phyloP scores from a whole-genome alignment of 306 rosid species.

The Vigna mungo region DNA sequence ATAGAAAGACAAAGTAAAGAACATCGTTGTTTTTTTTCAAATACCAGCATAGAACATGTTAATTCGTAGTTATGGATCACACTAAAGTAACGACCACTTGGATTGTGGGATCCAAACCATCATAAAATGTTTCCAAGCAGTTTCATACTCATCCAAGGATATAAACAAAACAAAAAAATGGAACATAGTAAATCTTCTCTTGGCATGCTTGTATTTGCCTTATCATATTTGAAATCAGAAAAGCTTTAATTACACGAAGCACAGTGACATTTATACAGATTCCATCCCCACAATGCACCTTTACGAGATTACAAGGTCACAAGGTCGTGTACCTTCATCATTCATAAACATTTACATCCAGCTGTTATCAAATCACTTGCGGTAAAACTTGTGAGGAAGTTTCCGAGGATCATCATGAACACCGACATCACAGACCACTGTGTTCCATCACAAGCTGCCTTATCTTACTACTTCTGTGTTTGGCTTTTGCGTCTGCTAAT shows the following conservation, averaged over 20 bases:
- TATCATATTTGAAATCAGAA: slow-evolving; percentile 19
- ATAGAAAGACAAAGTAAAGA: too few species aligned
- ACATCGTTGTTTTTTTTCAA: too few species aligned
- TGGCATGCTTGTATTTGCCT: slow-evolving; percentile 33
- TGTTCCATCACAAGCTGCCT: not conserved
- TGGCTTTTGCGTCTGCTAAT: slow-evolving; percentile 44
- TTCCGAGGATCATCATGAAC: slow-evolving; percentile 32
- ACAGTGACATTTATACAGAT: slow-evolving; percentile 11
- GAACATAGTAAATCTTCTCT: slow-evolving; percentile 14
- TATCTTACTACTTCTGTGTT: slow-evolving; percentile 43
- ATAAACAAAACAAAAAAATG: slow-evolving; percentile 12
- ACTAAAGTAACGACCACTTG: too few species aligned
- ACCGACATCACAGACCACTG: not conserved
- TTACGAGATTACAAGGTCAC: slow-evolving; percentile 10
- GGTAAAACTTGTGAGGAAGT: slow-evolving; percentile 3
- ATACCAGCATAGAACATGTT: too few species aligned
- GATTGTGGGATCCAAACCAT: not conserved
- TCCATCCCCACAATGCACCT: slow-evolving; percentile 11
- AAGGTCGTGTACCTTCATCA: slow-evolving; percentile 1
- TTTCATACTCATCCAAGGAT: not conserved
- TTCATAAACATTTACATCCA: slow-evolving; percentile 16
- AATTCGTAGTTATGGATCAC: too few species aligned
- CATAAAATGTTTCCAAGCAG: not conserved
- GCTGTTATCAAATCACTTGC: slow-evolving; percentile 23
- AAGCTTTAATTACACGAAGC: slow-evolving; percentile 37